A percentile compares a stretch with the other conserved stretches of the same genome.
phyloP scores from a whole-genome alignment of 2,329 filamentous ascomycete genomes.

The Aspergillus sp. region DNA sequence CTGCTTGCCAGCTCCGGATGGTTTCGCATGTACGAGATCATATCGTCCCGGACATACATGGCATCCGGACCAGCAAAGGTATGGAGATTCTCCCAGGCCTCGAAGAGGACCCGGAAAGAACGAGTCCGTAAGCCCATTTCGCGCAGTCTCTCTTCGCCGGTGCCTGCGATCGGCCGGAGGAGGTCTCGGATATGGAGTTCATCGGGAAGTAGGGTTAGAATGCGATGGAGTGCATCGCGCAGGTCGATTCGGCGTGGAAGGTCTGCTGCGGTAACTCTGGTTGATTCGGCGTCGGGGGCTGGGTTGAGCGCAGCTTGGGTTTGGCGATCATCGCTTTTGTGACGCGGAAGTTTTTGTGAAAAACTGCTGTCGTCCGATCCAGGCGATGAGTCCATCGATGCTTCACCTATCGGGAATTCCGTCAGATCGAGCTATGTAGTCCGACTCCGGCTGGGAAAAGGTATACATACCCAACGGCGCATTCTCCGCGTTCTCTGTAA shows the following conservation, averaged over 20 bases:
- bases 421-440: too few relatives aligned
- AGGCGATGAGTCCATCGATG: too few relatives aligned
- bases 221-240: neutral
- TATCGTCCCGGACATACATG: slow-evolving; percentile 39
- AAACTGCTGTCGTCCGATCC: neutral
- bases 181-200: neutral
- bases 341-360: too few relatives aligned
- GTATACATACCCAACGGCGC: neutral
- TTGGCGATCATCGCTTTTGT: too few relatives aligned
- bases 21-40: slow-evolving; percentile 38
- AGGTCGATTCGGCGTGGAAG: neutral
- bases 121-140: neutral
- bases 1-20: slow-evolving; percentile 18
- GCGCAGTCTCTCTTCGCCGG: neutral
- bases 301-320: too few relatives aligned
- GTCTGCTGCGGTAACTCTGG: neutral
- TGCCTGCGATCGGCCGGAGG: neutral
- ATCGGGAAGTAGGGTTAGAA: neutral
- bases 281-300: neutral
- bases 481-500: too few relatives aligned
- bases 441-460: neutral
- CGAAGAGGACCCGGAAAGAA: neutral
- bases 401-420: too few relatives aligned
- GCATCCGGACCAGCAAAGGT: neutral
- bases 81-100: neutral